A percentile compares a stretch with the other conserved stretches of the same genome.
These are phyloP conservation scores for Exophiala sp. DNA, from an alignment of 2,329 filamentous ascomycete genomes.

Conservation along the genomic window DNA sequence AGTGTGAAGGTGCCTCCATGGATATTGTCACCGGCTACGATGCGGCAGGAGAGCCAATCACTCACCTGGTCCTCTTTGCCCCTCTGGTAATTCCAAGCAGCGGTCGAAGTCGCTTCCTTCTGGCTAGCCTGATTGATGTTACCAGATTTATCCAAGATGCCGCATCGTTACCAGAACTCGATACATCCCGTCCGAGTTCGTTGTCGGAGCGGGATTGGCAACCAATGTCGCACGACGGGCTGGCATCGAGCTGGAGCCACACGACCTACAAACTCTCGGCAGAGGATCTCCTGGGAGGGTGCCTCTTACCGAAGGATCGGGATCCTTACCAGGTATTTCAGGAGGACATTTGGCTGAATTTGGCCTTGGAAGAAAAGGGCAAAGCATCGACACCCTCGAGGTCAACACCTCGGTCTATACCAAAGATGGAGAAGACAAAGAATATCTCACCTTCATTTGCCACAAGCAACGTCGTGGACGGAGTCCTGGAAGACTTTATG, in stretches of 20 bases:
- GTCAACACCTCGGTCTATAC: slow-evolving; percentile 10
- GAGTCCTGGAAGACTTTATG: slow-evolving; percentile 28
- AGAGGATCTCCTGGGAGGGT: slow-evolving; percentile 27
- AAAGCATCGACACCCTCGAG: slow-evolving; percentile 9
- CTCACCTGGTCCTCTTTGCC: slow-evolving; percentile 30
- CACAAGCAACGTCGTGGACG: slow-evolving; percentile 21
- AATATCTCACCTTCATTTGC: slow-evolving; percentile 10
- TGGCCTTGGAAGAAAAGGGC: slow-evolving; percentile 24
- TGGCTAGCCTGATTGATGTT: slow-evolving; percentile 31
- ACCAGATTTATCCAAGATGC: slow-evolving; percentile 31
- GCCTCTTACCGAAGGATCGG: slow-evolving; percentile 20
- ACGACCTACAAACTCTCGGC: slow-evolving; percentile 22
- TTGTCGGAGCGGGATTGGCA: slow-evolving; percentile 12
- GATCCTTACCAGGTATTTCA: slow-evolving; percentile 2
- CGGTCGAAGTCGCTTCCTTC: slow-evolving; percentile 26
- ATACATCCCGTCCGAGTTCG: slow-evolving; percentile 16
- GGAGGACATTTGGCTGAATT: slow-evolving; percentile 28
- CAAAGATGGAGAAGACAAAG: slow-evolving; percentile 5
- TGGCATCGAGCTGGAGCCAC: slow-evolving; percentile 3
- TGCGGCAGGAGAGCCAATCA: slow-evolving; percentile 27
- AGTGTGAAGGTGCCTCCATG: slow-evolving; percentile 24
- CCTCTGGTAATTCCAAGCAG: slow-evolving; percentile 26
- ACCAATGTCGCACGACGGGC: slow-evolving; percentile 9
- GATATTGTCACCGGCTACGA: slow-evolving; percentile 28
- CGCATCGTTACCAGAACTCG: slow-evolving; percentile 26